Base-by-base conservation (phyloP, 441 rosid species). In the Erysimum cheiri region DNA sequence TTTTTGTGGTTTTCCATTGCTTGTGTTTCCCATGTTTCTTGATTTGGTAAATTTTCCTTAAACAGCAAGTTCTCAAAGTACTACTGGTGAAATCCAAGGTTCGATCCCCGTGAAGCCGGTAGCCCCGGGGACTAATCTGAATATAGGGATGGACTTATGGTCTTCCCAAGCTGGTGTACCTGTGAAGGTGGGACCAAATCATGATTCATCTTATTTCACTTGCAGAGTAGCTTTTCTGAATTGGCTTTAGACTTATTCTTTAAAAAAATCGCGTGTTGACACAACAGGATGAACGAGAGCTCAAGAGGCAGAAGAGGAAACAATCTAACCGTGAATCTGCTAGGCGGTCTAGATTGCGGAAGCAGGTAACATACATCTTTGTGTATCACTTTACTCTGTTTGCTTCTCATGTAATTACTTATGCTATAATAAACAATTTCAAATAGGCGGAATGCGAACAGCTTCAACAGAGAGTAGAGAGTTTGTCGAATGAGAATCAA, bases 391-490 rank as follows among this genome's bases (percentile, higher is more conserved):
- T 22, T 33, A 13, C 39, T 62, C 19, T 47, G 26, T 49, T 31
- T 64, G 41, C 40, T 66, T 64, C 64, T 60, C 22, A 28, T 59
- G 50, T 14, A 37, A 57, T 28, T 11, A 46, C 36, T 60, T 46
- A 39, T 35, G 28, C 5, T 5, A 6, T 19, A 3, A 62, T 57
- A 0, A 12, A 62, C n/a, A 43, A 9, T 33, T 28, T 58, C 33
- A 46, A 19, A 29, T 68, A 95, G 99, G 98, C 87, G 7, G 99
- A 93, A 72, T 96, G 99, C 54, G 99, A 91, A 46, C 98, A 91
- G 69, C 89, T 91, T 68, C 98, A 89, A 70, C 83, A 37, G 64
- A 87, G 85, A 70, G 96, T 96, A 58, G 94, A 93, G 77, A 74
- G 49, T 40, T 78, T 96, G 79, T 76, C 68, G 47, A 87, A 55